Evolutionary conservation across 1,284 basidiomycete species (phyloP).

Genomic region (Clitocybe nebularis): DNA sequence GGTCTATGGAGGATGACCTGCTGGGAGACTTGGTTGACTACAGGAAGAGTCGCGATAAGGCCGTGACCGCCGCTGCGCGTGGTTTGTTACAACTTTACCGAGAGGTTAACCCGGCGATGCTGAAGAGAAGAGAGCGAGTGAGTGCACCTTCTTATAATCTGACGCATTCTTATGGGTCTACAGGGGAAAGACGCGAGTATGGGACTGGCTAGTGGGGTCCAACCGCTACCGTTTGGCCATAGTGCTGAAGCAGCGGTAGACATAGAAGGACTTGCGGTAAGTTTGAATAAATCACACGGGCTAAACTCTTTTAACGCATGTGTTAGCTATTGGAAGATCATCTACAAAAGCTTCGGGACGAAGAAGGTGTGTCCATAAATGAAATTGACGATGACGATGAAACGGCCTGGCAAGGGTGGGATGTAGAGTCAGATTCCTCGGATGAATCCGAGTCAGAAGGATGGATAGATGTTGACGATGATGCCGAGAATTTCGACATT

Average conservation of each 20-base stretch:
- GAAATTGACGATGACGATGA: slow-evolving; percentile 68
- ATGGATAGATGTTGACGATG: slow-evolving; percentile 86
- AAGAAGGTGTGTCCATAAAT: slow-evolving; percentile 54
- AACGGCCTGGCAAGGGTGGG: slow-evolving; percentile 89
- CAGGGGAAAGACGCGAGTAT: slow-evolving; percentile 86
- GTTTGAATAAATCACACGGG: slow-evolving; percentile 21
- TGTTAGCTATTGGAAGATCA: slow-evolving; percentile 84
- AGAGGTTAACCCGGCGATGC: slow-evolving; percentile 92
- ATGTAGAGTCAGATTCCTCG: slow-evolving; percentile 73
- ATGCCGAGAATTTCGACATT: slow-evolving; percentile 67
- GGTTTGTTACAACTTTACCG: slow-evolving; percentile 91
- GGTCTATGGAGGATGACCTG: slow-evolving; percentile 94
- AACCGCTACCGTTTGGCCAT: slow-evolving; percentile 82
- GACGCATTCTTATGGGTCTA: slow-evolving; percentile 4
- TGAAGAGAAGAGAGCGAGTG: slow-evolving; percentile 86
- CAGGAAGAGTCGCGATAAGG: slow-evolving; percentile 92
- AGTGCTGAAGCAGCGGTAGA: slow-evolving; percentile 70
- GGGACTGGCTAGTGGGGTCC: slow-evolving; percentile 55
- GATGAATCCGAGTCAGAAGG: slow-evolving; percentile 60
- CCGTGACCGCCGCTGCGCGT: slow-evolving; percentile 84
- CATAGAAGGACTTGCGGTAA: slow-evolving; percentile 86
- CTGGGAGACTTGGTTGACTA: slow-evolving; percentile 94
- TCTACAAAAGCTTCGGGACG: slow-evolving; percentile 64
- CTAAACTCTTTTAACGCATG: slow-evolving; percentile 6
- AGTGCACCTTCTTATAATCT: slow-evolving; percentile 20